Percentiles rank a stretch among this genome's conserved stretches.
Conservation (phyloP, 257 asterid species). For the Solanum rostratum region DNA sequence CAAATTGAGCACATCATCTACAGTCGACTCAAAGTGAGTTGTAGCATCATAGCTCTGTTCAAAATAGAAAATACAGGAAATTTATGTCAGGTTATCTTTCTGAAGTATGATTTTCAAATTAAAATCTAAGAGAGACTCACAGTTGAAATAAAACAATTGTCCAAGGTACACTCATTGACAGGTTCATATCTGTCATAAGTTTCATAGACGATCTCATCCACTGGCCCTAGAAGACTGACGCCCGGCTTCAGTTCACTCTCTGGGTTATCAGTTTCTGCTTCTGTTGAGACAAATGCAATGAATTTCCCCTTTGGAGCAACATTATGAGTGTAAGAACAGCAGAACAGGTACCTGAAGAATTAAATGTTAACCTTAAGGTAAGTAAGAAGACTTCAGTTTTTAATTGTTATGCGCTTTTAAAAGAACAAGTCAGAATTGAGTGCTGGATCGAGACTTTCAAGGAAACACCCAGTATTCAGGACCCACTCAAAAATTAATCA, state of each 20-base stretch:
- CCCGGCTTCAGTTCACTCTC: constrained; percentile 86
- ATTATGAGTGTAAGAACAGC: constrained; percentile 95
- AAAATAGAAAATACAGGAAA: not conserved
- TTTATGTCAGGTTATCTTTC: not conserved
- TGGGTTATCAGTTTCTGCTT: constrained; percentile 87
- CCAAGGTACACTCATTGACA: constrained; percentile 68
- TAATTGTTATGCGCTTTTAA: not conserved
- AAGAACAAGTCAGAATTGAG: not conserved
- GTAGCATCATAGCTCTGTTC: constrained; percentile 46
- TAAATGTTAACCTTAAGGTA: constrained; percentile 5
- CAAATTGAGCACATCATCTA: constrained; percentile 37
- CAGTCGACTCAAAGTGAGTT: constrained; percentile 51
- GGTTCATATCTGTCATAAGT: constrained; percentile 84
- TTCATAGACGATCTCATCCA: constrained; percentile 91
- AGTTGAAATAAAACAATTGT: constrained; percentile 86
- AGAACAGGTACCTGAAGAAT: constrained; percentile 69
- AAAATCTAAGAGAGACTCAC: constrained; percentile 31
- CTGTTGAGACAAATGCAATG: constrained; percentile 92
- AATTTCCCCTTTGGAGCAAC: constrained; percentile 96
- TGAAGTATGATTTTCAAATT: not conserved
- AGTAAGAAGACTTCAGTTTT: not conserved
- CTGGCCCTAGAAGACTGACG: constrained; percentile 85
- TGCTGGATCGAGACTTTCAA: not conserved
- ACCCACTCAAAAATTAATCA: not conserved
- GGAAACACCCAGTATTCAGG: not conserved